These are phyloP conservation scores for Penicillium sp. DNA, from an alignment of 2,329 filamentous ascomycete genomes.

Conservation along the genomic window DNA sequence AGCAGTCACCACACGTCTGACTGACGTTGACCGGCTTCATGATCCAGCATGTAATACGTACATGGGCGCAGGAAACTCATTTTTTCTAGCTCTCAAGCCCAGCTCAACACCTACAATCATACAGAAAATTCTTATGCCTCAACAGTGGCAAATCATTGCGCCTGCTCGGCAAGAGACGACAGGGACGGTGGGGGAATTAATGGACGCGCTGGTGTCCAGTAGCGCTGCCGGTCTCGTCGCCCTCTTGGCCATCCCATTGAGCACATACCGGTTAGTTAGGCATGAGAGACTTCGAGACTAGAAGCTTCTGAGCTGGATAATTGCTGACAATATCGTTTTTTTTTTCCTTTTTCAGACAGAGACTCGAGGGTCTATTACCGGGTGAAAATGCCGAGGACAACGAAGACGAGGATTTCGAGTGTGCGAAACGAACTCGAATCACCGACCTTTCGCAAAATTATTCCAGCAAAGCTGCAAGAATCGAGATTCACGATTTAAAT, in stretches of 20 bases:
- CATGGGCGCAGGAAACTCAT: not conserved
- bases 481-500: constrained; percentile 7
- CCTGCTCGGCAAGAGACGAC: constrained; percentile 11
- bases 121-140: constrained; percentile 1
- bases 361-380: constrained; percentile 6
- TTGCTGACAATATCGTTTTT: not conserved
- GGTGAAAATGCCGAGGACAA: constrained; percentile 12
- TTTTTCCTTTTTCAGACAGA: constrained; percentile 1
- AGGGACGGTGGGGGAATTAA: constrained; percentile 6
- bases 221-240: constrained; percentile 13
- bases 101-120: no score
- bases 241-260: constrained; percentile 13
- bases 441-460: constrained; percentile 10
- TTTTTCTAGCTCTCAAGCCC: not conserved
- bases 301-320: no score
- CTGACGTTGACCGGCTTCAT: not conserved
- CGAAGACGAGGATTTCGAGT: constrained; percentile 9
- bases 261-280: constrained; percentile 8
- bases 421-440: constrained; percentile 4
- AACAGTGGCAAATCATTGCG: constrained; percentile 12
- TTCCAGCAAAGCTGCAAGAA: constrained; percentile 9
- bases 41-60: not conserved
- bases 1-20: not conserved
- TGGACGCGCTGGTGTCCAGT: constrained; percentile 12
- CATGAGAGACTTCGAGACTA: no score